Evolutionary conservation across 2,329 filamentous ascomycete species (phyloP).

Genomic region (Penicillium expansum): DNA sequence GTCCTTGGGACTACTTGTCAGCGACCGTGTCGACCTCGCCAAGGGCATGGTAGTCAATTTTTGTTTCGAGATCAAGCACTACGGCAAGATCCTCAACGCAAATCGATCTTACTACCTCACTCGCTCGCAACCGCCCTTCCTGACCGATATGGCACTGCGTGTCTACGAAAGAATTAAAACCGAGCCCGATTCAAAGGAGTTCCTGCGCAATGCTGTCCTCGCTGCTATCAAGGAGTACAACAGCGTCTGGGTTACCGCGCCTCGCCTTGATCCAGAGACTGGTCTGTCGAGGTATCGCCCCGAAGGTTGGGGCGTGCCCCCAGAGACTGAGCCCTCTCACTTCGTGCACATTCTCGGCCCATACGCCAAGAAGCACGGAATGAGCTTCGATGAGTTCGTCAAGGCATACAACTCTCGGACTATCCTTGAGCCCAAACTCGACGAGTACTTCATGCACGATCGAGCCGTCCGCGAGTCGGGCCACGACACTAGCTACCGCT

Average conservation of each 20-base stretch:
- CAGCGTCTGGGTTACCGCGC: constrained; percentile 78
- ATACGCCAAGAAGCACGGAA: constrained; percentile 77
- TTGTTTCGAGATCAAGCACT: constrained; percentile 97
- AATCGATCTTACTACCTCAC: constrained; percentile 94
- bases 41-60: constrained; percentile 96
- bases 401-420: constrained; percentile 77
- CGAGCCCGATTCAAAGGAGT: constrained; percentile 74
- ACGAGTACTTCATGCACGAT: constrained; percentile 95
- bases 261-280: constrained; percentile 72
- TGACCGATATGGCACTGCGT: constrained; percentile 94
- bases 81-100: constrained; percentile 96
- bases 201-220: constrained; percentile 73
- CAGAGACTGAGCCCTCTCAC: constrained; percentile 84
- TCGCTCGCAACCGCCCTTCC: constrained; percentile 90
- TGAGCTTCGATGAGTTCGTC: constrained; percentile 83
- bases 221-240: constrained; percentile 97
- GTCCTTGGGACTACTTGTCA: constrained; percentile 81
- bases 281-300: constrained; percentile 83
- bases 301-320: constrained; percentile 78
- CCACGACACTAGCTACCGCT: constrained; percentile 91
- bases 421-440: constrained; percentile 80
- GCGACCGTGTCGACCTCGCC: constrained; percentile 79
- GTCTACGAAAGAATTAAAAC: constrained; percentile 93
- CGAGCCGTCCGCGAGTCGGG: constrained; percentile 93
- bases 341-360: constrained; percentile 80